Evolutionary conservation across 2,329 filamentous ascomycete species (phyloP), one percentile per base, ranked within the genome.

Genomic region (Leptoxyphium fumago): DNA sequence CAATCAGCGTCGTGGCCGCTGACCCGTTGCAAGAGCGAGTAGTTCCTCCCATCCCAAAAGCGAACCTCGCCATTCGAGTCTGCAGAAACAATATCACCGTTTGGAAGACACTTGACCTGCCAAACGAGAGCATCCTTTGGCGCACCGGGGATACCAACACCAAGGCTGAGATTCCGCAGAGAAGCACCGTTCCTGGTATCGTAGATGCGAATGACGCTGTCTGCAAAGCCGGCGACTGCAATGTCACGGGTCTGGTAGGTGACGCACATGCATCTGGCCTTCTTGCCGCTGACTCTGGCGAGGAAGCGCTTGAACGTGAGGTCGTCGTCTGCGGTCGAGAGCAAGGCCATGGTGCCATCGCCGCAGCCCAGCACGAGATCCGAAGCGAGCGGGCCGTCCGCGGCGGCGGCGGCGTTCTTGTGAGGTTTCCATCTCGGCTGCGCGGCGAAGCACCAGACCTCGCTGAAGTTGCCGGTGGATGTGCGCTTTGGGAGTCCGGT

Each of bases 381-480:
- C 62, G 66, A 68, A 42, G 60, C 58, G 30, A 47, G 45, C 10
- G 49, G 41, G 46, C 56, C 53, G 28, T 55, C 54, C 55, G 5
- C 53, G 50, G 1, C 43, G 43, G 5, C 53, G 50, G 1, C 43
- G 43, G 13, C 43, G 41, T n/a, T 45, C 46, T 53, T 53, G 38
- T 40, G 39, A 10, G 60, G 47, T 46, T 68, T 64, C 61, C 64
- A 66, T 50, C 71, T 69, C 2, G 89, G 91, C 64, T 95, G 89
- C 11, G 82, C 84, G 46, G 84, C 85, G 55, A 98, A 75, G 65
- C 89, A 96, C 91, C 91, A 98, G 48, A 96, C 89, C 58, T 95
- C 88, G 51, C 87, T 88, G 63, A 94, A 86, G 63, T 93, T 93
- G 39, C 89, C 91, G 55, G 84, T 87, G 14, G 85, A 86, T 62